Base-by-base conservation (phyloP, 352 stramenopile species). In the Aphanomyces astaci region DNA sequence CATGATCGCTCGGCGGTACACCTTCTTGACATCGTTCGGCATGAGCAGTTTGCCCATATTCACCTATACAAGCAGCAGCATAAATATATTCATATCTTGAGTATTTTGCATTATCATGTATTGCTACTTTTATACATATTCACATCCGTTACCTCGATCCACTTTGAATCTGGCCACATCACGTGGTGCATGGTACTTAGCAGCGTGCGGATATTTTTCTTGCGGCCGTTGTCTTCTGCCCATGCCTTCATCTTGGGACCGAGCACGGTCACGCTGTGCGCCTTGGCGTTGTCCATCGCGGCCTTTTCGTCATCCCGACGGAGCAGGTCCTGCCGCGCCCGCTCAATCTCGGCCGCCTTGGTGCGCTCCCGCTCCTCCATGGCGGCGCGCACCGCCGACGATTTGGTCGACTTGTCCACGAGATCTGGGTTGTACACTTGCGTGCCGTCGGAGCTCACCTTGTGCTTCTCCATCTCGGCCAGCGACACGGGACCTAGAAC, bases 1-100 rank as follows among this genome's bases (percentile, higher is more conserved):
- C 63, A 97, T 90, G 88, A 97, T 96, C 33, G 90, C 87, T 72
- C 93, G 92, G 52, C 88, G 86, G 73, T 96, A 97, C 69, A 90
- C 71, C 72, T 93, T 89, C 76, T 96, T 96, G n/a, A 96, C 84
- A 64, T 94, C 86, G 48, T 82, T 77, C n/a, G 87, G 88, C 71
- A 88, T 76, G 27, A 97, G 80, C n/a, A 97, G 82, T 73, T 96
- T 94, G 70, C 83, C 89, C 86, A 97, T 94, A 75, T 91, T 92
- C 19, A 95, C 82, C 51, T 59, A 59, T 28, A 30, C 30, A 52
- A 78, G 40, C 40, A 49, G 40, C 22, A 15, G 15, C 22, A n/a
- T 49, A 49, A 49, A n/a, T 49, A 49, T 19, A 48, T 49, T 49
- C n/a, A n/a, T n/a, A n/a, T n/a, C n/a, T n/a, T n/a, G n/a, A n/a